Base-by-base conservation (phyloP, 768 basidiomycete genomes). In the Pleurotus djamor region DNA sequence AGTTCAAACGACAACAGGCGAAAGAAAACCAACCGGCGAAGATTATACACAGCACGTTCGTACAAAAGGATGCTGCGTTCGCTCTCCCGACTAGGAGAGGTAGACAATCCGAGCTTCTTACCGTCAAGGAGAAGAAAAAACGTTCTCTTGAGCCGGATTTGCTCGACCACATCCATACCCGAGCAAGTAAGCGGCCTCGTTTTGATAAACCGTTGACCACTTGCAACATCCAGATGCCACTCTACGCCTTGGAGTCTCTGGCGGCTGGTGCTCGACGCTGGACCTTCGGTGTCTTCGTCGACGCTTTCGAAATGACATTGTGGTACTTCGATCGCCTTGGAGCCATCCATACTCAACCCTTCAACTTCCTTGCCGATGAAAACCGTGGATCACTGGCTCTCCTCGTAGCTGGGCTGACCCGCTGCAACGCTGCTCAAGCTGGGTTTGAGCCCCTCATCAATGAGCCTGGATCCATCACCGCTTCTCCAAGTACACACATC, bases 291-390 rank as follows among this genome's bases (percentile, higher is more conserved):
- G 14, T 54, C 8, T 36, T 54, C 14, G 52, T 54, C 16, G 52
- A 54, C 6, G 16, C 35, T 34, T 54, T 54, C 52, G n/a, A 37
- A 13, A 36, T 54, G 12, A 54, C 52, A 9, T 16, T 54, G 21
- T 54, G 52, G 52, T 54, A 54, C 35, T 54, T 34, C 16, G 52
- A 54, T 38, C 52, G 52, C 4, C 35, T 54, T 21, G 52, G 52
- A 5, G 52, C 52, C 3, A 37, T 54, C 17, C 28, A n/a, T 13
- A 54, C 52, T n/a, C 14, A 34, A 36, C 12, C 32, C 5, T 54
- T 54, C n/a, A 36, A 54, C 35, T 54, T 54, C 52, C 16, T n/a
- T 16, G 14, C 21, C 9, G 32, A 28, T 28, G 21, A 28, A 28
- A 34, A 35, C 52, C 35, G n/a, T 54, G 52, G 52, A 54, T 28